These are phyloP conservation scores for Vickermania ingenoplastis DNA, from an alignment of 208 protist genomes.

Conservation along the genomic window DNA sequence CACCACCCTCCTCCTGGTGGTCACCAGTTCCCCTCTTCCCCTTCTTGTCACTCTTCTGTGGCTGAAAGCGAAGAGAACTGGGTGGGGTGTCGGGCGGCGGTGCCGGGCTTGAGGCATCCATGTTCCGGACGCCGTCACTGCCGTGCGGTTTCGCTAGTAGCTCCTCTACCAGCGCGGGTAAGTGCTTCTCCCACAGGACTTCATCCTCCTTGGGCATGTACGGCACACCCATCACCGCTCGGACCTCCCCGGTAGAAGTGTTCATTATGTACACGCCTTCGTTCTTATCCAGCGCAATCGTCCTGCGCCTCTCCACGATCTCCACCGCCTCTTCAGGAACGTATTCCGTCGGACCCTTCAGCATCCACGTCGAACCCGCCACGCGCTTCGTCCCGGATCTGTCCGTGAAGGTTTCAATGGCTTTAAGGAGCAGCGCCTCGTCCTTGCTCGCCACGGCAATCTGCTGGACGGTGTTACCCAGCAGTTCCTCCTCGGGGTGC, in stretches of 20 bases:
- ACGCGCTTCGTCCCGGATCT: conserved; percentile 23
- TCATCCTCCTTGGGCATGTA: conserved; percentile 93
- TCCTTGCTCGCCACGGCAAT: conserved; percentile 86
- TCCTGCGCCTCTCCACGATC: conserved; percentile 78
- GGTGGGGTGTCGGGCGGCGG: conserved; percentile 9
- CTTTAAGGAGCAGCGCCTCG: conserved; percentile 92
- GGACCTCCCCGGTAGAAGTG: conserved; percentile 80
- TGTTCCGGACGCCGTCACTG: conserved; percentile 20
- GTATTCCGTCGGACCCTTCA: conserved; percentile 90
- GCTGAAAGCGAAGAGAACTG: conserved; percentile 6
- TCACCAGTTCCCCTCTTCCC: too few relatives aligned
- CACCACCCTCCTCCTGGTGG: too few relatives aligned
- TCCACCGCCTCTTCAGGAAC: conserved; percentile 84
- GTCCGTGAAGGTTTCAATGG: conserved; percentile 68
- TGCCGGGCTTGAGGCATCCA: background rate
- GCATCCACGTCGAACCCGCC: conserved; percentile 92
- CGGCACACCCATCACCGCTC: conserved; percentile 76
- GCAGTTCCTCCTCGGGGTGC: conserved; percentile 88
- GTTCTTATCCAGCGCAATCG: conserved; percentile 94
- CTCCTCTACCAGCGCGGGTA: conserved; percentile 85
- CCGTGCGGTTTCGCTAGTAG: conserved; percentile 66
- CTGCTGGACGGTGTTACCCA: conserved; percentile 55
- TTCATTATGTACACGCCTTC: conserved; percentile 97
- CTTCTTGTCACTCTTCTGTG: background rate
- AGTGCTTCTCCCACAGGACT: conserved; percentile 92